Base-by-base conservation (phyloP, 2,329 filamentous ascomycete species). In the Trichophyton rubrum region DNA sequence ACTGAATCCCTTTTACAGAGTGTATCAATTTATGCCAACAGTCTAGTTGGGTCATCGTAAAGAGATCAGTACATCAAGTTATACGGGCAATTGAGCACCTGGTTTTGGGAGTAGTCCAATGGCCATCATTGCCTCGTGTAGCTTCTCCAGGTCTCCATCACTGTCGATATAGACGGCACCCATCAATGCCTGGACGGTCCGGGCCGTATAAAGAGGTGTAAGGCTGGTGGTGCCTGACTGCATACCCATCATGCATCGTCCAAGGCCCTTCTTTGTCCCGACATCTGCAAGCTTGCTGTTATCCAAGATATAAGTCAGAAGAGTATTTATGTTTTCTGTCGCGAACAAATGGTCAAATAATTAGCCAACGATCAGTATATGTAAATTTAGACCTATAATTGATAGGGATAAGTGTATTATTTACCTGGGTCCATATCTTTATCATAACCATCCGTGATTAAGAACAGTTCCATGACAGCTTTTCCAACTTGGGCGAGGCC, bases 151-250 rank as follows among this genome's bases (percentile, higher is more conserved):
- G 8, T 65, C 35, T 40, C 65, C 57, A 1, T 64, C 63, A 30
- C 66, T 68, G 49, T 74, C 72, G 1, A 67, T 35, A 24, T 64
- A 69, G 7, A 69, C 67, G 6, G 71, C 73, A 2, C 70, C 72
- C n/a, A 73, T 43, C n/a, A 74, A 60, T 13, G 72, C 72, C 59
- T 72, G 68, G 0, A 74, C 60, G 0, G 70, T 68, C 3, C 63
- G 67, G 0, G 71, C 69, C 64, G 71, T 69, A 15, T 68, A 64
- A 1, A 59, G 62, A 0, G 55, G 24, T 1, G 67, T 67, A 30
- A 53, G 24, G 30, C 7, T 5, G 1, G 4, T 33, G 3, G 27
- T 30, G 38, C 33, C 60, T 69, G 67, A n/a, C 8, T 49, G 62
- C 33, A 66, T 67, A 1, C n/a, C 51, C 22, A 59, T 53, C 3